Conservation (phyloP, 345 rosid genomes). For the Eucalyptus erythrocorys region DNA sequence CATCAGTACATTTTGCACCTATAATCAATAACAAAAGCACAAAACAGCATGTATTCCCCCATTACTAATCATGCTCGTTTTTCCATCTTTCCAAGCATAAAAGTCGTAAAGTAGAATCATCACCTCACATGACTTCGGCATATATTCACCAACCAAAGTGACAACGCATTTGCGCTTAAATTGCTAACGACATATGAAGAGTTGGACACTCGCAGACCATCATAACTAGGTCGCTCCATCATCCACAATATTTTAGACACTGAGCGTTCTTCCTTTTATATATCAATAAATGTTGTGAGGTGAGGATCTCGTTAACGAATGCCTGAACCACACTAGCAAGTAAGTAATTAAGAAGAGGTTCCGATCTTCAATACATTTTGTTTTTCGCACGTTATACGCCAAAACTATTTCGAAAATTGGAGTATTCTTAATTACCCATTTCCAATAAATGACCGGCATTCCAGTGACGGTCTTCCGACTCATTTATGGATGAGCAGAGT, state of each 20-base stretch:
- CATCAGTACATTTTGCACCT: neutral
- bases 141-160: neutral
- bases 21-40: neutral
- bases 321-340: neutral
- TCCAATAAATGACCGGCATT: neutral
- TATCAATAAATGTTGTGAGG: no score
- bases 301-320: neutral
- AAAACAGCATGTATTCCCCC: neutral
- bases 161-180: accelerated
- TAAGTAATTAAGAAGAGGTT: neutral
- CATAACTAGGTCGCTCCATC: accelerated
- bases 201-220: neutral
- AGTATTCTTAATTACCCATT: neutral
- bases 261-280: accelerated
- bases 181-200: neutral
- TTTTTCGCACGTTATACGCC: neutral
- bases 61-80: neutral
- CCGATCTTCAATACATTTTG: neutral
- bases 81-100: neutral
- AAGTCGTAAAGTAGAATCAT: neutral
- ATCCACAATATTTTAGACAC: accelerated
- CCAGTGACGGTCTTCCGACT: no score
- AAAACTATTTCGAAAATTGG: neutral
- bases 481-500: neutral
- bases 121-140: neutral